A percentile compares a stretch with the other conserved stretches of the same genome.
Conservation (phyloP, 441 rosid species). For the Erodium trifolium region DNA sequence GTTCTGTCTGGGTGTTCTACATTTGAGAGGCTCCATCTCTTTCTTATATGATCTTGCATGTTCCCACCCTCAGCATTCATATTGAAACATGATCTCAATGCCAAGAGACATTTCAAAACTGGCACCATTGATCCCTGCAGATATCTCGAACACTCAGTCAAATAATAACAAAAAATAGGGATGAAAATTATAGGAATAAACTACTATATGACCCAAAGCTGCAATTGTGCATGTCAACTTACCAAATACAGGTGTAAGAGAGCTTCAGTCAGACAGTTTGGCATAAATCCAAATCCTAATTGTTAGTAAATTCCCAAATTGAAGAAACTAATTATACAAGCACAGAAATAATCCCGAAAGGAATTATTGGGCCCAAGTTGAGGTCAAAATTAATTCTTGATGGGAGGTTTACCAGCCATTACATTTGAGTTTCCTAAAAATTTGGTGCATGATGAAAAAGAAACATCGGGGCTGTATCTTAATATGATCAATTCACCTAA, state of each 20-base stretch:
- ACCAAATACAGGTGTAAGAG: too few relatives aligned
- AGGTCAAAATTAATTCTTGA: background rate
- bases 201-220: too few relatives aligned
- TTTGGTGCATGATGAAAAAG: background rate
- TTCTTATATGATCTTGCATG: conserved; percentile 33
- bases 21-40: conserved; percentile 47
- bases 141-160: conserved; percentile 24
- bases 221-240: too few relatives aligned
- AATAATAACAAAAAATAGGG: conserved; percentile 13
- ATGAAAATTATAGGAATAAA: background rate
- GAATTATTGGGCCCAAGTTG: background rate
- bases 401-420: background rate
- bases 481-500: conserved; percentile 6
- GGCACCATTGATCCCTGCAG: conserved; percentile 70
- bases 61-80: conserved; percentile 32
- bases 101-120: conserved; percentile 61
- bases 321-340: background rate
- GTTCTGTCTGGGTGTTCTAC: conserved; percentile 20
- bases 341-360: background rate
- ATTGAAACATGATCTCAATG: conserved; percentile 46
- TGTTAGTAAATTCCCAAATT: background rate
- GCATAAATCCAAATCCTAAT: background rate
- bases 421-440: background rate
- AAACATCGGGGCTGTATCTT: background rate
- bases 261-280: background rate